Percentiles rank a stretch among this genome's conserved stretches.
These are phyloP conservation scores for Scheffersomyces stipitis DNA, from an alignment of 805 yeast genomes.

Conservation along the genomic window DNA sequence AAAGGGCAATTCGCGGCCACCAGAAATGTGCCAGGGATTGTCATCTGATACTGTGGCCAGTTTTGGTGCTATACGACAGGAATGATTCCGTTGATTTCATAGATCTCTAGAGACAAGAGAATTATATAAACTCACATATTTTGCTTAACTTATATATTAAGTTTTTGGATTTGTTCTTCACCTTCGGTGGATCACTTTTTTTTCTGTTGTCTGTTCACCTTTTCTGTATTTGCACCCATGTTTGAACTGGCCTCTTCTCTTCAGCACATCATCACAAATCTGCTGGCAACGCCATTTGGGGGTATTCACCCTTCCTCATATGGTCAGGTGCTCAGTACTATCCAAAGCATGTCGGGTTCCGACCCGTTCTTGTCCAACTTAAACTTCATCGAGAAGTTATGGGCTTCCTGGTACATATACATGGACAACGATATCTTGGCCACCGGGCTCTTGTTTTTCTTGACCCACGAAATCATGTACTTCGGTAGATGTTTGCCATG, in stretches of 20 bases:
- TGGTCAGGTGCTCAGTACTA: background rate
- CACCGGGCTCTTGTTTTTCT: conserved; percentile 55
- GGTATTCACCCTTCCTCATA: background rate
- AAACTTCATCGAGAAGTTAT: conserved; percentile 43
- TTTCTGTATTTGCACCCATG: conserved; percentile 3
- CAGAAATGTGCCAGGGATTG: too few species aligned
- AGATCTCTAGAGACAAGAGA: too few species aligned
- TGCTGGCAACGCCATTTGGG: background rate
- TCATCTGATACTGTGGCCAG: too few species aligned
- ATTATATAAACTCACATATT: too few species aligned
- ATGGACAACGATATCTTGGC: conserved; percentile 57
- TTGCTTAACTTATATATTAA: too few species aligned
- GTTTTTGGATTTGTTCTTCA: background rate
- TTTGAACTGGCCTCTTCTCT: conserved; percentile 12
- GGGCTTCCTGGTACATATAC: conserved; percentile 58
- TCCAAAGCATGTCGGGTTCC: background rate
- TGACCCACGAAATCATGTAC: conserved; percentile 56
- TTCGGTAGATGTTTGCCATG: conserved; percentile 62
- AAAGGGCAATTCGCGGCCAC: too few species aligned
- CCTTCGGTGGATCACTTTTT: background rate
- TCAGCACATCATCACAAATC: conserved; percentile 3
- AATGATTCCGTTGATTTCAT: too few species aligned
- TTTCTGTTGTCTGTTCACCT: too few species aligned
- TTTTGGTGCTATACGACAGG: too few species aligned
- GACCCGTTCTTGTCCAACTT: conserved; percentile 14